Evolutionary conservation across 2,329 filamentous ascomycete species (phyloP).

Genomic region (Neophaeococcomyces aloes): DNA sequence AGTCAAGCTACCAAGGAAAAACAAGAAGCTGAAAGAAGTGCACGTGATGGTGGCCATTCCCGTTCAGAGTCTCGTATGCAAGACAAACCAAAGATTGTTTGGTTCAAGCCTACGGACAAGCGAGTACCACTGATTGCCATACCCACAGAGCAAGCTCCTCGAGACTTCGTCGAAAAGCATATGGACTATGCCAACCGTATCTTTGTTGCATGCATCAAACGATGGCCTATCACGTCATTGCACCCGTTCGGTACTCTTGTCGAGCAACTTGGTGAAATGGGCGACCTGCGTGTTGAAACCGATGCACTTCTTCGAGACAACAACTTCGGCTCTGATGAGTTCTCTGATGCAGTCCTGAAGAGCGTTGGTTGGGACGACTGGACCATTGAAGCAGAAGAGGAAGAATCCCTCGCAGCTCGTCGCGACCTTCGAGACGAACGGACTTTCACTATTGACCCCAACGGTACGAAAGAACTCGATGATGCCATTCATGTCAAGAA

Average conservation of each 20-base stretch:
- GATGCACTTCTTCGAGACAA: conserved; percentile 95
- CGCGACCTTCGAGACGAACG: conserved; percentile 84
- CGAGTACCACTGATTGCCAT: conserved; percentile 96
- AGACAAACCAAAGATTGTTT: conserved; percentile 99
- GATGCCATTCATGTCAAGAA: conserved; percentile 88
- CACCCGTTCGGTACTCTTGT: conserved; percentile 97
- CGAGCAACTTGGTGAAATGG: conserved; percentile 94
- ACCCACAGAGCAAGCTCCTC: conserved; percentile 91
- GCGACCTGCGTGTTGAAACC: conserved; percentile 92
- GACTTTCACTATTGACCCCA: conserved; percentile 85
- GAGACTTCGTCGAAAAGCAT: conserved; percentile 97
- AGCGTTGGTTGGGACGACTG: conserved; percentile 89
- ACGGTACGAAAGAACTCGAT: conserved; percentile 76
- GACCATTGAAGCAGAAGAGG: conserved; percentile 74
- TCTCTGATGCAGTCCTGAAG: conserved; percentile 89
- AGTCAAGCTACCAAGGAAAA: conserved; percentile 99
- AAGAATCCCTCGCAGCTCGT: conserved; percentile 59
- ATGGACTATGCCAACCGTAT: conserved; percentile 96
- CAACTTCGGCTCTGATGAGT: conserved; percentile 96
- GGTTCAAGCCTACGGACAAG: conserved; percentile 99
- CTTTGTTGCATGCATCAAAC: conserved; percentile 97
- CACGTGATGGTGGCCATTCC: conserved; percentile 67
- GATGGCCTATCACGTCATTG: conserved; percentile 98
- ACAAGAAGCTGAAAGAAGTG: conserved; percentile 90
- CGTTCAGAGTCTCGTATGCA: conserved; percentile 69